These are phyloP conservation scores for Xylaria palmicola DNA, from an alignment of 495 filamentous ascomycete genomes.

Conservation along the genomic window DNA sequence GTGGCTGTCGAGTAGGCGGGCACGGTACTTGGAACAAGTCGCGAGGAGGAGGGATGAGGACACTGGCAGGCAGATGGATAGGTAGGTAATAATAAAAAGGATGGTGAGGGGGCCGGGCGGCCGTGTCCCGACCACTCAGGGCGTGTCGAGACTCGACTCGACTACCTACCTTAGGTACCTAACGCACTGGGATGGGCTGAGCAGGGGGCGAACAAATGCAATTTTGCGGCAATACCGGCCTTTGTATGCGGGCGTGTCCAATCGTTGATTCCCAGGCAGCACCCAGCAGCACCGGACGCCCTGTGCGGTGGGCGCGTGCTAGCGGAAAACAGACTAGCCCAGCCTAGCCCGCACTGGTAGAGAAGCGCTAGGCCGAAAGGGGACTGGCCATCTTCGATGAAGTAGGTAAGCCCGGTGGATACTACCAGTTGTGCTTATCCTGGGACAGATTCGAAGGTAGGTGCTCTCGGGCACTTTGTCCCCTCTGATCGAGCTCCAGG, in stretches of 20 bases:
- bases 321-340: constrained; percentile 1
- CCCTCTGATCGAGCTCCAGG: constrained; percentile 1
- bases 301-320: neutral
- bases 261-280: neutral
- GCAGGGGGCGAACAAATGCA: constrained; percentile 25
- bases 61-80: neutral
- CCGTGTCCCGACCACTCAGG: too few relatives aligned
- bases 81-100: neutral
- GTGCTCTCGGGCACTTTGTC: too few relatives aligned
- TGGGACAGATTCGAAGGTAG: too few relatives aligned
- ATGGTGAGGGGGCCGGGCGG: neutral
- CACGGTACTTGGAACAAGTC: neutral
- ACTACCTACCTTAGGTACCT: neutral
- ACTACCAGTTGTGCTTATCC: neutral
- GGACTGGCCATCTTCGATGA: neutral
- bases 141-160: too few relatives aligned
- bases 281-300: constrained; percentile 1
- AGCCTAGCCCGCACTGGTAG: neutral
- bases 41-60: neutral
- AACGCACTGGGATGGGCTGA: constrained; percentile 12
- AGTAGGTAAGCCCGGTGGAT: neutral
- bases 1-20: too few relatives aligned
- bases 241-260: constrained; percentile 12
- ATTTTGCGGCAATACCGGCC: constrained; percentile 38
- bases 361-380: neutral